Conservation (phyloP, 768 basidiomycete genomes). For the Royoungia palumana region DNA sequence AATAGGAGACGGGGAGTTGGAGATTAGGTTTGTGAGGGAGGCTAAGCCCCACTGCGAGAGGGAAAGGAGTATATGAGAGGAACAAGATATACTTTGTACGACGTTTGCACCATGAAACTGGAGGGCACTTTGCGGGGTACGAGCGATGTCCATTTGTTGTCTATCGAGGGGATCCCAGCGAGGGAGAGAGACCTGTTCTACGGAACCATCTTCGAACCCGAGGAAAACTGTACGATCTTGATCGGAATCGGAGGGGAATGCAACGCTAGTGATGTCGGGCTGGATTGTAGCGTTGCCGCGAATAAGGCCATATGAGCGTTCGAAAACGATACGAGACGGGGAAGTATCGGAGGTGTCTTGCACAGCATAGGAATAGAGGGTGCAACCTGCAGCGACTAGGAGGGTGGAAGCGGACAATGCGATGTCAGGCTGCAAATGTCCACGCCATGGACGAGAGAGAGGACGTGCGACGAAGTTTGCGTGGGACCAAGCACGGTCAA, state of each 20-base stretch:
- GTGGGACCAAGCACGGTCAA: conserved; percentile 52
- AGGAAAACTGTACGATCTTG: conserved; percentile 46
- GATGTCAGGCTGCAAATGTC: conserved; percentile 54
- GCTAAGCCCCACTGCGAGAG: conserved; percentile 56
- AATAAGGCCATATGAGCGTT: conserved; percentile 43
- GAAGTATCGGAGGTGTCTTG: conserved; percentile 25
- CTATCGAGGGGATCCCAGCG: conserved; percentile 1
- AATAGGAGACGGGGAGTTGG: conserved; percentile 16
- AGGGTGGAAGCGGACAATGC: conserved; percentile 54
- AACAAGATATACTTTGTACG: conserved; percentile 55
- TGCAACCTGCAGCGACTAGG: conserved; percentile 56
- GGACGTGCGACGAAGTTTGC: conserved; percentile 60
- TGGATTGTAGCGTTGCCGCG: conserved; percentile 27
- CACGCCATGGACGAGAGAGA: conserved; percentile 55
- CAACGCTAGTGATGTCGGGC: conserved; percentile 54
- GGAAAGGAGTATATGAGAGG: conserved; percentile 45
- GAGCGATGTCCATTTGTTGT: conserved; percentile 21
- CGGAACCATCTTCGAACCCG: conserved; percentile 57
- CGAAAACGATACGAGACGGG: conserved; percentile 45
- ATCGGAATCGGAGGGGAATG: conserved; percentile 45
- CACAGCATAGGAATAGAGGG: conserved; percentile 58
- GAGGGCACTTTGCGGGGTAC: conserved; percentile 20
- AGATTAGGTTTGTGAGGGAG: conserved; percentile 33
- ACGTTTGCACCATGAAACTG: conserved; percentile 43
- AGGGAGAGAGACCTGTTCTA: conserved; percentile 45